phyloP scores from a whole-genome alignment of 2,329 filamentous ascomycete genomes.

The Penicillium sp. region DNA sequence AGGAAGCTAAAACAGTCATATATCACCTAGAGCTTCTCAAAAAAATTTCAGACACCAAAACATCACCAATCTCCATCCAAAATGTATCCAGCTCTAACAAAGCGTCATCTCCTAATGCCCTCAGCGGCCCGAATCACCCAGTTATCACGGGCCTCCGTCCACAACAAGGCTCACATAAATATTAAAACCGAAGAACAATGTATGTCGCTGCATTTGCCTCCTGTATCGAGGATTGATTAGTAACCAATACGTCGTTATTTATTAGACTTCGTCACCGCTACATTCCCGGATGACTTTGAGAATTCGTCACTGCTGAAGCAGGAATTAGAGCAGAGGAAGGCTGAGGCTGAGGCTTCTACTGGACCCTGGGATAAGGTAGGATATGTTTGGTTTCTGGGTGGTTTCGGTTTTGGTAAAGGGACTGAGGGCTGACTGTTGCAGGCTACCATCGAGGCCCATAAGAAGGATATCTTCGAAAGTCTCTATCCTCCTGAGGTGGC shows the following conservation, averaged over 20 bases:
- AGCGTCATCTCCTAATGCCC: conserved; percentile 8
- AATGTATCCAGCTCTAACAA: conserved; percentile 15
- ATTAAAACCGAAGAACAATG: conserved; percentile 11
- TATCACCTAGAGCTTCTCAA: background rate
- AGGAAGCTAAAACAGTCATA: background rate
- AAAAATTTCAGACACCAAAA: background rate
- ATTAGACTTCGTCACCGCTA: conserved; percentile 10
- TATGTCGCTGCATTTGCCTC: background rate
- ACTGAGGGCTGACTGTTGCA: background rate
- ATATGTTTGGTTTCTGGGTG: background rate
- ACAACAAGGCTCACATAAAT: conserved; percentile 4
- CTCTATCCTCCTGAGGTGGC: background rate
- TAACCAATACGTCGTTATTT: background rate
- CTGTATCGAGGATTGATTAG: background rate
- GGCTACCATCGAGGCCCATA: conserved; percentile 14
- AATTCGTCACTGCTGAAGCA: conserved; percentile 3
- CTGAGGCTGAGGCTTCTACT: background rate
- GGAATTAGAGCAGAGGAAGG: conserved; percentile 5
- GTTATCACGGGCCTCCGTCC: conserved; percentile 8
- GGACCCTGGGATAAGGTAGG: background rate
- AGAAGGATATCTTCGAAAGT: conserved; percentile 17
- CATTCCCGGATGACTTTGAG: conserved; percentile 18
- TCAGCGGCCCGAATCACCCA: conserved; percentile 5
- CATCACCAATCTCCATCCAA: background rate
- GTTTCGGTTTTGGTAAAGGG: background rate